Base-by-base conservation (phyloP, 1,139 yeast genomes). In the Martiniozyma asiatica region DNA sequence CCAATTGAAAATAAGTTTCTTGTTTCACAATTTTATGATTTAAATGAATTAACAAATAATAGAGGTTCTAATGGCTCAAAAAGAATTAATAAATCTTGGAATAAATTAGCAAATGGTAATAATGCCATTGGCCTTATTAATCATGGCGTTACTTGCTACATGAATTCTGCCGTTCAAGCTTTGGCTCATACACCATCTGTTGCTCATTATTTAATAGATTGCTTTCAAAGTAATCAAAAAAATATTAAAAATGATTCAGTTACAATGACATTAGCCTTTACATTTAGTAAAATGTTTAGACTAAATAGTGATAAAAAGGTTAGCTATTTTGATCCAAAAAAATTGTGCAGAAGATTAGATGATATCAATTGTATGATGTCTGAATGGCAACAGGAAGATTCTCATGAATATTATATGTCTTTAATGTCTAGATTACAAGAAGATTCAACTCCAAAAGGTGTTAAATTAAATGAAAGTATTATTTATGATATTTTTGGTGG, bases 321-420 rank as follows among this genome's bases (percentile, higher is more conserved):
- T 15, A 50, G 54, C 38, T 74, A 63, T 44, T 61, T 78, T 35
- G 75, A 81, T 48, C 96, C 96, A 4, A 73, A 74, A 43, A 72
- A 68, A 44, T 63, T 87, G 43, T 76, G 85, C 33, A 64, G 65
- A 32, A 63, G 89, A 39, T 59, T 87, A 35, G 81, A 71, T 31
- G 94, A 84, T 44, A 84, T 87, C 45, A 87, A 87, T 53, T 84
- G 94, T 50, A 79, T 82, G 92, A 84, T 87, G 94, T 75, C 87
- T 24, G 89, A 77, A 51, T 85, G 94, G 94, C 87, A 84, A 53
- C 98, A 89, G 54, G 97, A 89, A 55, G 99, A 89, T 53, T 80
- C 95, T 1, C 99, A 89, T 54, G 99, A 89, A 55, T 89, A 87
- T 55, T 82, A 76, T 51, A 85, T 87, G 95, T 80, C 94, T 12